Conservation (phyloP, 2,329 filamentous ascomycete genomes). For the Falciphora oryzae region DNA sequence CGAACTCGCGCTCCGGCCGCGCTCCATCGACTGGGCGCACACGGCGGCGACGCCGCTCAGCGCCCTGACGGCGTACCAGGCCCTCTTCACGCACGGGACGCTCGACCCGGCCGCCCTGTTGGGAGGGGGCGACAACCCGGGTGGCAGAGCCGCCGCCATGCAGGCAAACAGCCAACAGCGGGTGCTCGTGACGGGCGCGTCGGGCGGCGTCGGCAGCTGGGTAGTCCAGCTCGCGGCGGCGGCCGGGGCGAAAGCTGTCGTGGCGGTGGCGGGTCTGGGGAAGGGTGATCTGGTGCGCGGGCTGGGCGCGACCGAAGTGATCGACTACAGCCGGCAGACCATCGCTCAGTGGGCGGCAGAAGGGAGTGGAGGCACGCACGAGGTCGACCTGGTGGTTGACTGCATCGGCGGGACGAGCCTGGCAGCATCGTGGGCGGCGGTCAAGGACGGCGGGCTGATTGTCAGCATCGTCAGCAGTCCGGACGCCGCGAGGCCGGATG, state of each 20-base stretch:
- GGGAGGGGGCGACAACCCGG: slow-evolving; percentile 17
- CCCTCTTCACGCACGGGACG: slow-evolving; percentile 30
- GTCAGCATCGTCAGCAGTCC: slow-evolving; percentile 28
- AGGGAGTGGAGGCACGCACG: slow-evolving; percentile 18
- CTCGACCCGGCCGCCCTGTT: slow-evolving; percentile 24
- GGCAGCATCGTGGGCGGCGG: slow-evolving; percentile 27
- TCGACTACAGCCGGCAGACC: slow-evolving; percentile 29
- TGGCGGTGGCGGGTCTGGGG: slow-evolving; percentile 26
- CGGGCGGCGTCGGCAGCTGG: slow-evolving; percentile 34
- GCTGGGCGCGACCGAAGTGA: slow-evolving; percentile 30
- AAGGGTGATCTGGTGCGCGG: slow-evolving; percentile 24
- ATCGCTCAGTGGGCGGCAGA: slow-evolving; percentile 26
- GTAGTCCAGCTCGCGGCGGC: slow-evolving; percentile 31
- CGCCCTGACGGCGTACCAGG: slow-evolving; percentile 35
- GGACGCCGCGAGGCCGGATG: slow-evolving; percentile 24
- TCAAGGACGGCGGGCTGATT: slow-evolving; percentile 28
- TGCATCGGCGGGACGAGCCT: slow-evolving; percentile 30
- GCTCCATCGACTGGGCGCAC: slow-evolving; percentile 26
- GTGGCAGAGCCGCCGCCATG: slow-evolving; percentile 14
- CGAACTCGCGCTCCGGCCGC: slow-evolving; percentile 29
- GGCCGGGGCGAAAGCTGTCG: slow-evolving; percentile 28
- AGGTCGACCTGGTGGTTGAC: slow-evolving; percentile 31
- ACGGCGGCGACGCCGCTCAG: slow-evolving; percentile 33
- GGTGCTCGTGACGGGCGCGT: slow-evolving; percentile 34
- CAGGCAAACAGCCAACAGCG: slow-evolving; percentile 23